These are phyloP conservation scores for Gonium pectorale DNA, from an alignment of 139 green algal species.

Conservation along the genomic window DNA sequence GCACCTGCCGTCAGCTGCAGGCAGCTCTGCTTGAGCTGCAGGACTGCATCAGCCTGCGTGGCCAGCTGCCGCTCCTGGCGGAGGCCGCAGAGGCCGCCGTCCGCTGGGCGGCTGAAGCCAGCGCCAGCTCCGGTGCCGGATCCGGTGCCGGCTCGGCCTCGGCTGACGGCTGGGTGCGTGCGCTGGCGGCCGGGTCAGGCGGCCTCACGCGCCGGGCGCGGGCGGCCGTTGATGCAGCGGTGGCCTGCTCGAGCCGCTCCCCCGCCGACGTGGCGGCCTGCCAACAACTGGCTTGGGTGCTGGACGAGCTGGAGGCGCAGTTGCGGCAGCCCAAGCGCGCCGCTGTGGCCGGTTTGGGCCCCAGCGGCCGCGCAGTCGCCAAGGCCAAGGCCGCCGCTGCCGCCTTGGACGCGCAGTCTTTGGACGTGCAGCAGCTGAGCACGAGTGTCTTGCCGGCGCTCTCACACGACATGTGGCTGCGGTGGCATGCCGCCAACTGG, in stretches of 20 bases:
- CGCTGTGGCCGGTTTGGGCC: background rate
- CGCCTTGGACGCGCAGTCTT: background rate
- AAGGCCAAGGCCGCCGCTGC: background rate
- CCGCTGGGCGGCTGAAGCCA: background rate
- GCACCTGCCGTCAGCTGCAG: constrained; percentile 55
- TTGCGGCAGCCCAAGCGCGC: background rate
- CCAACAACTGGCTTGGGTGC: constrained; percentile 84
- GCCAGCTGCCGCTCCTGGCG: constrained; percentile 38
- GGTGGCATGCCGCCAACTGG: constrained; percentile 70
- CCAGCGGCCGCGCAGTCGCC: background rate
- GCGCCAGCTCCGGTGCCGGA: too few species aligned
- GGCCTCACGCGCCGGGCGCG: background rate
- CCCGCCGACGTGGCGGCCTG: constrained; percentile 53
- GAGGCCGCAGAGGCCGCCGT: background rate
- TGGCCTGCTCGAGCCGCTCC: constrained; percentile 2
- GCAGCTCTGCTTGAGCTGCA: constrained; percentile 55
- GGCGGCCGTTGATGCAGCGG: background rate
- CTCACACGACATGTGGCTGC: constrained; percentile 82
- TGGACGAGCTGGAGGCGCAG: constrained; percentile 62
- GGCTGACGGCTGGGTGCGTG: background rate
- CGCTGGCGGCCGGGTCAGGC: background rate
- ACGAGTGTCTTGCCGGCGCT: constrained; percentile 59
- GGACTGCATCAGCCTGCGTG: constrained; percentile 44
- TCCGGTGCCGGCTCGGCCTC: too few species aligned
- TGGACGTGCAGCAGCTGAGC: constrained; percentile 22